These are phyloP conservation scores for Cryphonectria parasitica DNA, from an alignment of 2,329 filamentous ascomycete species.

Conservation along the genomic window DNA sequence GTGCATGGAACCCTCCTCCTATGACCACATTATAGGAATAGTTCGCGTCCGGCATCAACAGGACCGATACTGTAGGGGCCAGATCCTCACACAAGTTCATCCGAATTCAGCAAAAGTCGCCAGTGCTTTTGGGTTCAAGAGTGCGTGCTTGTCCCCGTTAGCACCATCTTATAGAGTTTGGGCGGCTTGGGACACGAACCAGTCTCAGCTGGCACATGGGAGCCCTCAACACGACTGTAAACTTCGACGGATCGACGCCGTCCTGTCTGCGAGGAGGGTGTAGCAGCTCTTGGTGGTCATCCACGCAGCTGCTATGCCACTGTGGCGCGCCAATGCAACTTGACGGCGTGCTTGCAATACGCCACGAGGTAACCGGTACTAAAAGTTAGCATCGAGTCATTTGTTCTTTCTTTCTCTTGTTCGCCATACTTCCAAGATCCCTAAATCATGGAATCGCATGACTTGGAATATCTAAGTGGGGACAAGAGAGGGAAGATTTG, in stretches of 20 bases:
- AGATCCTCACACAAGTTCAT: not conserved
- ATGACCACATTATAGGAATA: not conserved
- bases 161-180: not conserved
- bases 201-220: not conserved
- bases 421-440: not conserved
- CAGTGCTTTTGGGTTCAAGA: not conserved
- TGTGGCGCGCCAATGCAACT: not conserved
- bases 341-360: not conserved
- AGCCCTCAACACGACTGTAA: not conserved
- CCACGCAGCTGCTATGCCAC: not conserved
- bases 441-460: not conserved
- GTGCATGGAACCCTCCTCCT: not conserved
- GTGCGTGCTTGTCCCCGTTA: not conserved
- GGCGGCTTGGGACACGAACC: not conserved
- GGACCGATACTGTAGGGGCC: not conserved
- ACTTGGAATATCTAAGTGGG: not conserved
- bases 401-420: not conserved
- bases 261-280: not conserved
- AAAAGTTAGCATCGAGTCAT: not conserved
- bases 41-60: not conserved
- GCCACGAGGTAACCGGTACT: not conserved
- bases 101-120: not conserved
- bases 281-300: not conserved
- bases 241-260: not conserved
- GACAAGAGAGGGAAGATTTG: not conserved